Evolutionary conservation across 2,329 filamentous ascomycete genomes (phyloP).

Genomic region (Neopestalotiopsis sp.): DNA sequence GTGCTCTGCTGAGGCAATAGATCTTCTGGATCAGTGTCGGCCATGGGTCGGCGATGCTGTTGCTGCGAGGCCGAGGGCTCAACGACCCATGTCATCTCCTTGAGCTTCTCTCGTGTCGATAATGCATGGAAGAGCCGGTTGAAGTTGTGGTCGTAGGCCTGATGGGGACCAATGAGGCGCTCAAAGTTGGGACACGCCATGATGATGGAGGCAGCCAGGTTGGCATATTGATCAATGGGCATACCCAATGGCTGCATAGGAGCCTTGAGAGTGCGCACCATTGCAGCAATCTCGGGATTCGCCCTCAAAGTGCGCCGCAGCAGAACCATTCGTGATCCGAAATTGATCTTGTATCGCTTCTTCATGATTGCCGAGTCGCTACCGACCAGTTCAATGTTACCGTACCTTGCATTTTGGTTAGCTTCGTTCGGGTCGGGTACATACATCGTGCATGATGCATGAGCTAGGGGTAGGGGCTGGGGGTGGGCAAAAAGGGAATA

Average conservation of each 20-base stretch:
- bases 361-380: slow-evolving; percentile 59
- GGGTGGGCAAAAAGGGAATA: background rate
- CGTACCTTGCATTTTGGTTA: slow-evolving; percentile 47
- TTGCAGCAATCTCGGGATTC: slow-evolving; percentile 55
- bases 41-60: slow-evolving; percentile 36
- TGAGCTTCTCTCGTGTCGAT: slow-evolving; percentile 59
- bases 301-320: slow-evolving; percentile 62
- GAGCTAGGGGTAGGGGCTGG: background rate
- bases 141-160: slow-evolving; percentile 60
- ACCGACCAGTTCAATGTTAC: slow-evolving; percentile 63
- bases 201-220: slow-evolving; percentile 63
- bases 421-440: slow-evolving; percentile 3
- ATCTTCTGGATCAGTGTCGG: slow-evolving; percentile 38
- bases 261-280: slow-evolving; percentile 63
- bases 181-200: slow-evolving; percentile 71
- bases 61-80: slow-evolving; percentile 44
- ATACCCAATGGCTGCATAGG: slow-evolving; percentile 49
- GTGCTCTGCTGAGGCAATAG: slow-evolving; percentile 47
- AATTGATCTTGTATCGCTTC: slow-evolving; percentile 60
- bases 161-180: slow-evolving; percentile 58
- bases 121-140: slow-evolving; percentile 63
- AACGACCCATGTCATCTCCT: slow-evolving; percentile 65
- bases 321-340: slow-evolving; percentile 58
- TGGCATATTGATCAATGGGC: slow-evolving; percentile 56
- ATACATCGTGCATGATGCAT: background rate